phyloP scores from a whole-genome alignment of 768 basidiomycete genomes.

The Paxillus involutus region DNA sequence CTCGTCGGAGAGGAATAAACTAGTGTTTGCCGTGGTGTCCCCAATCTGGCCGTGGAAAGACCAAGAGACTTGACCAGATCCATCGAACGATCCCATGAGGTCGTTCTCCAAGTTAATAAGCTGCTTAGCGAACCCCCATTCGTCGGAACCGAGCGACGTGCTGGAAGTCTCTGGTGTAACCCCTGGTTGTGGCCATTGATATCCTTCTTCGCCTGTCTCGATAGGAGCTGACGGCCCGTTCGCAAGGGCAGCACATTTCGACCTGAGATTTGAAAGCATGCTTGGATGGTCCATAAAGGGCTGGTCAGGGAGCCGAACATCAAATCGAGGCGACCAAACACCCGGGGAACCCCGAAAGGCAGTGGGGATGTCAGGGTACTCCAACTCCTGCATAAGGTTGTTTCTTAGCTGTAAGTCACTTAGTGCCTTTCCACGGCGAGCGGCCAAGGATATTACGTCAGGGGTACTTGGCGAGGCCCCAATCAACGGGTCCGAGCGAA shows the following conservation, averaged over 20 bases:
- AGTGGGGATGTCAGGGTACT: conserved; percentile 43
- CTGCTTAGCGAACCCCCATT: conserved; percentile 37
- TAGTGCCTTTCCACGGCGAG: conserved; percentile 38
- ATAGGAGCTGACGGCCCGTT: conserved; percentile 12
- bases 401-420: conserved; percentile 27
- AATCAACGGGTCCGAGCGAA: not conserved
- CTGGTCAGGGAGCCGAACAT: conserved; percentile 7
- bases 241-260: conserved; percentile 30
- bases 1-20: conserved; percentile 11
- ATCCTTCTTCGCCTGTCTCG: not conserved
- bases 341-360: conserved; percentile 41
- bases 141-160: conserved; percentile 27
- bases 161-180: not conserved
- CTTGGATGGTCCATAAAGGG: conserved; percentile 31
- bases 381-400: conserved; percentile 14
- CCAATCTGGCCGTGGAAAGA: not conserved
- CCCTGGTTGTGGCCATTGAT: not conserved
- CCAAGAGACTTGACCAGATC: not conserved
- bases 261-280: conserved; percentile 37
- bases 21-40: conserved; percentile 3
- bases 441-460: conserved; percentile 30
- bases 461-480: conserved; percentile 3
- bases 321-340: conserved; percentile 30
- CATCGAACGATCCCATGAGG: conserved; percentile 6
- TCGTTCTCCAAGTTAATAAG: conserved; percentile 25